A percentile compares a stretch with the other conserved stretches of the same genome.
phyloP scores from a whole-genome alignment of 306 rosid genomes.

The Vigna trinervia region DNA sequence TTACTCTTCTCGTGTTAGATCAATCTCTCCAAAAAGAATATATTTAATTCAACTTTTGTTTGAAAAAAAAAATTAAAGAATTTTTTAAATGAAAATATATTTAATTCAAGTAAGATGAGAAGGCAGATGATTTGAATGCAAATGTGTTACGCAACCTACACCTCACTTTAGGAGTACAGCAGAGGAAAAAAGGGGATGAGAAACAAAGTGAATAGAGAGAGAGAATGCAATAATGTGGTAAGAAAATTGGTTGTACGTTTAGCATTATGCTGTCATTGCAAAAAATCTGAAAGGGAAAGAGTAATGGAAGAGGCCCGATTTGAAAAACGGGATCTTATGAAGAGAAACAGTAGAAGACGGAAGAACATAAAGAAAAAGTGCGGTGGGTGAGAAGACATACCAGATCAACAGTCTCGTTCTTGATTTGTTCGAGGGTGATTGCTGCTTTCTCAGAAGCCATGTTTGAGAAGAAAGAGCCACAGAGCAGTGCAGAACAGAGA shows the following conservation, averaged over 20 bases:
- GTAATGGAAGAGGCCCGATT: not conserved
- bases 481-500: not conserved
- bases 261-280: no score
- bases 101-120: not conserved
- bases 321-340: not conserved
- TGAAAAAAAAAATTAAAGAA: no score
- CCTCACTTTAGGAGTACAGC: not conserved
- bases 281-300: not conserved
- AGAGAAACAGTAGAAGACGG: not conserved
- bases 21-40: not conserved
- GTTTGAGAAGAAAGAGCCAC: not conserved
- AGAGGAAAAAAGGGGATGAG: not conserved
- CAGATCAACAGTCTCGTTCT: conserved; percentile 95
- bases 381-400: conserved; percentile 47
- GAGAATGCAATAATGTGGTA: not conserved
- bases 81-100: no score
- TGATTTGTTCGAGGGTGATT: conserved; percentile 76
- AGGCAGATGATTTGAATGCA: no score
- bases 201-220: not conserved
- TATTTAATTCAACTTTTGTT: no score
- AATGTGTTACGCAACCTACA: not conserved
- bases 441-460: conserved; percentile 54
- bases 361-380: not conserved
- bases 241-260: not conserved
- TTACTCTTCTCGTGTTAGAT: not conserved